A percentile compares a stretch with the other conserved stretches of the same genome.
These are phyloP conservation scores for Saccharum spontaneum DNA, from an alignment of 176 grass and related monocot species.

Conservation along the genomic window DNA sequence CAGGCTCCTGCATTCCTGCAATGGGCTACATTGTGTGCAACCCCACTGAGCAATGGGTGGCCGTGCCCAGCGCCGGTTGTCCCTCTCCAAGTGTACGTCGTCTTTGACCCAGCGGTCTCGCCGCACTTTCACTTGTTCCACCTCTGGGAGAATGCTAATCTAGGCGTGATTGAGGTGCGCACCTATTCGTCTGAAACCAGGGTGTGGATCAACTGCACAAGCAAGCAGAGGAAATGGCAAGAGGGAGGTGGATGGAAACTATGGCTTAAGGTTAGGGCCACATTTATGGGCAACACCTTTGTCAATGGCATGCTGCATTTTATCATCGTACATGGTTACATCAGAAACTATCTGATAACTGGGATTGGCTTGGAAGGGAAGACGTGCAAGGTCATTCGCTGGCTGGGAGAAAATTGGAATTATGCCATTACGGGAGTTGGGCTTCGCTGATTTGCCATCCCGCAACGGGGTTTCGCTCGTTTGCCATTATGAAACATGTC, in stretches of 20 bases:
- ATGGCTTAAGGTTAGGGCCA: neutral
- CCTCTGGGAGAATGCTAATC: neutral
- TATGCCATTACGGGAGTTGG: too few relatives aligned
- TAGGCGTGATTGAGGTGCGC: neutral
- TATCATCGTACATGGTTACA: too few relatives aligned
- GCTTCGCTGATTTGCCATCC: too few relatives aligned
- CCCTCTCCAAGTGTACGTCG: neutral
- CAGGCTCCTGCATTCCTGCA: neutral
- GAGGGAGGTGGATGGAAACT: neutral
- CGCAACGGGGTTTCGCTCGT: too few relatives aligned
- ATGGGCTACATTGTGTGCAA: conserved; percentile 5
- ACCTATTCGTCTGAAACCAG: neutral
- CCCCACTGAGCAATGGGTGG: neutral
- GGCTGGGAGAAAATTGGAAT: too few relatives aligned
- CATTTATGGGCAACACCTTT: too few relatives aligned
- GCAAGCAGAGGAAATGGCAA: neutral
- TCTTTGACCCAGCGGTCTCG: neutral
- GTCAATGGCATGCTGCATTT: too few relatives aligned
- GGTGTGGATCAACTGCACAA: neutral
- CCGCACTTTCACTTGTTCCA: neutral
- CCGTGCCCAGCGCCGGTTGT: neutral
- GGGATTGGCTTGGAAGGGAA: too few relatives aligned
- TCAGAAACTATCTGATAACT: too few relatives aligned
- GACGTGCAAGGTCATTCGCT: too few relatives aligned
- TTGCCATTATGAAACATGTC: too few relatives aligned